phyloP scores from a whole-genome alignment of 2,329 filamentous ascomycete species.

The Ascochyta clinopodiicola region DNA sequence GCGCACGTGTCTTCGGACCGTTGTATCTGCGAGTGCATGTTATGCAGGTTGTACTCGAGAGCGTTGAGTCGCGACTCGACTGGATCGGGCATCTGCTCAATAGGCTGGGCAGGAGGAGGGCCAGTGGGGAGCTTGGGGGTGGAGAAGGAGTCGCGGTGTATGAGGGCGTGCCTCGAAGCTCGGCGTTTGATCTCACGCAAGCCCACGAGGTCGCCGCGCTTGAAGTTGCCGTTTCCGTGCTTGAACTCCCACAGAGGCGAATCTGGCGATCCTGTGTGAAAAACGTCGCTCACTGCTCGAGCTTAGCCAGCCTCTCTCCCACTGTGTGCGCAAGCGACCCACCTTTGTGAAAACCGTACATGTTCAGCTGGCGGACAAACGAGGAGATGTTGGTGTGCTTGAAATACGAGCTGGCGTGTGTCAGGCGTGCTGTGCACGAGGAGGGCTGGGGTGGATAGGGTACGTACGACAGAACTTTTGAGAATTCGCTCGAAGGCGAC shows the following conservation, averaged over 20 bases:
- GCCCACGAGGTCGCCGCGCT: conserved; percentile 88
- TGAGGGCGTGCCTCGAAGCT: conserved; percentile 89
- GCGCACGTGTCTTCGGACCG: conserved; percentile 84
- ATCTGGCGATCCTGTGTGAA: conserved; percentile 92
- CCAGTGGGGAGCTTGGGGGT: conserved; percentile 70
- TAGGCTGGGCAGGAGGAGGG: conserved; percentile 83
- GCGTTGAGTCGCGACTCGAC: conserved; percentile 75
- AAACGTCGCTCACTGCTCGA: conserved; percentile 88
- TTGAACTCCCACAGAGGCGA: conserved; percentile 98
- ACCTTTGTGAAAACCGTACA: conserved; percentile 99
- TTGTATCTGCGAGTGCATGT: conserved; percentile 76
- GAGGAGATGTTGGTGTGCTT: conserved; percentile 99
- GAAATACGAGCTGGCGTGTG: conserved; percentile 81
- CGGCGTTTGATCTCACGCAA: conserved; percentile 94
- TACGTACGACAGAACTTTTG: conserved; percentile 93
- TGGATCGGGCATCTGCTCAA: conserved; percentile 77
- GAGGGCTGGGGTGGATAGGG: conserved; percentile 26
- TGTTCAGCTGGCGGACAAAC: conserved; percentile 96
- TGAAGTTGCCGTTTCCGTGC: conserved; percentile 96
- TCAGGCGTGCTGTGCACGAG: conserved; percentile 35
- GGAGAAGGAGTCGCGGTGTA: conserved; percentile 88
- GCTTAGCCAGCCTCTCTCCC: conserved; percentile 18
- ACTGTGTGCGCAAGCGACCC: conserved; percentile 26
- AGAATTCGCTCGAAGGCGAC: conserved; percentile 96
- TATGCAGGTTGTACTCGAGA: conserved; percentile 83